Evolutionary conservation across 2,329 filamentous ascomycete species (phyloP).

Genomic region (Monilinia fructigena): DNA sequence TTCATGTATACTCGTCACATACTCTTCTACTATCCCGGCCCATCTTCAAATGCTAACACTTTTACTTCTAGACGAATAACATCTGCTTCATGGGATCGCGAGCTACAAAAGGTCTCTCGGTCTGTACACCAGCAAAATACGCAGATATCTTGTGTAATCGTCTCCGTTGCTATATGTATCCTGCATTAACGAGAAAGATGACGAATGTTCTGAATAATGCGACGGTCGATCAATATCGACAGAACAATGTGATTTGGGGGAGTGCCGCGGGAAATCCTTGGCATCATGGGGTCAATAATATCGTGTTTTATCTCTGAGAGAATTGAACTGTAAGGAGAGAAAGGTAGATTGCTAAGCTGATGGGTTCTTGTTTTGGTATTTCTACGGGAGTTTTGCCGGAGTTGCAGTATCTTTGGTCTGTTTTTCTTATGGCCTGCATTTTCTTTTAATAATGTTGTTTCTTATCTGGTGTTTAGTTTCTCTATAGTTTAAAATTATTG

Average conservation of each 20-base stretch:
- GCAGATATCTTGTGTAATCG: conserved; percentile 80
- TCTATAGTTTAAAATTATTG: no score
- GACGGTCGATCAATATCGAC: background rate
- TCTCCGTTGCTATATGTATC: conserved; percentile 64
- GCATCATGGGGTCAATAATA: background rate
- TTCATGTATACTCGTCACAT: no score
- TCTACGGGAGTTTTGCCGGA: no score
- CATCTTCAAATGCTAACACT: no score
- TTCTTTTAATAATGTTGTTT: no score
- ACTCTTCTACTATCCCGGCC: no score
- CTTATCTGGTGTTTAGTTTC: no score
- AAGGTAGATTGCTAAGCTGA: no score
- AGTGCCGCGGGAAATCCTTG: background rate
- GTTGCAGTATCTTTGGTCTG: no score
- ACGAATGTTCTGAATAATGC: background rate
- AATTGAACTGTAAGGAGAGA: no score
- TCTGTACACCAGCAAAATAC: conserved; percentile 85
- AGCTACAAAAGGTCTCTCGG: conserved; percentile 79
- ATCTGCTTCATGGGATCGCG: conserved; percentile 79
- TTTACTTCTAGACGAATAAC: conserved; percentile 61
- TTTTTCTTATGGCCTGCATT: no score
- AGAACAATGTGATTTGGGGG: background rate
- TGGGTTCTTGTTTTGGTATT: no score
- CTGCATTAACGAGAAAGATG: background rate
- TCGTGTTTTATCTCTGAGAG: conserved; percentile 16